phyloP scores from a whole-genome alignment of 2,329 filamentous ascomycete genomes.

The Bretziella fagacearum region DNA sequence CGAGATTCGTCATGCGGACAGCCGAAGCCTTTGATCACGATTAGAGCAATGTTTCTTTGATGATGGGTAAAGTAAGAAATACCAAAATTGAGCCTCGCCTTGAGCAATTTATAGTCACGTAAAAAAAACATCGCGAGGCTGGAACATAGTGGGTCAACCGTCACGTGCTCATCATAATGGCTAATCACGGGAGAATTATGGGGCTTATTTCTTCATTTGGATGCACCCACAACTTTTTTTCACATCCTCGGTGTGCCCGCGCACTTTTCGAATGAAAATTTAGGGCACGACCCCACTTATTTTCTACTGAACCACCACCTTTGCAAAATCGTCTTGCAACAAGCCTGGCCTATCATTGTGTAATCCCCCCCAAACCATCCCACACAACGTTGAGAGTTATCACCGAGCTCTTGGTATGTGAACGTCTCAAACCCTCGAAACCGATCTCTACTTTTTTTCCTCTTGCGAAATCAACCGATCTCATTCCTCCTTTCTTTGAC shows the following conservation, averaged over 20 bases:
- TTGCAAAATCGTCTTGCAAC: slow-evolving; percentile 15
- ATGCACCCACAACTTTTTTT: slow-evolving; percentile 3
- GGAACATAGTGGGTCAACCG: background rate
- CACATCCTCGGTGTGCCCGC: slow-evolving; percentile 9
- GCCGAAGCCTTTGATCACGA: too few species aligned
- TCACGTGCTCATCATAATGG: background rate
- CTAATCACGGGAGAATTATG: background rate
- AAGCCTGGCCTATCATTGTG: slow-evolving; percentile 15
- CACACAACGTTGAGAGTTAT: slow-evolving; percentile 15
- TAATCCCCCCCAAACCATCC: slow-evolving; percentile 14
- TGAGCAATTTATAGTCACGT: background rate
- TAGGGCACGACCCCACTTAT: slow-evolving; percentile 14
- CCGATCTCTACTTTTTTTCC: slow-evolving; percentile 4
- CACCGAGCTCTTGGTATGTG: slow-evolving; percentile 16
- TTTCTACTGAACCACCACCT: slow-evolving; percentile 11
- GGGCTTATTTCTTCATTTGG: background rate
- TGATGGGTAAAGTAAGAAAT: background rate
- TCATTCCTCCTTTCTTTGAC: slow-evolving; percentile 16
- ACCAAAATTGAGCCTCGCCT: background rate
- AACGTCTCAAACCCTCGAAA: slow-evolving; percentile 14
- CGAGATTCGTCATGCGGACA: too few species aligned
- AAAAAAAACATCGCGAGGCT: too few species aligned
- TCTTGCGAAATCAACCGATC: slow-evolving; percentile 9
- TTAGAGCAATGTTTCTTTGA: background rate
- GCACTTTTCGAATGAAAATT: slow-evolving; percentile 12